Base-by-base conservation (phyloP, 2,329 filamentous ascomycete species). In the Monosporascus sp. region DNA sequence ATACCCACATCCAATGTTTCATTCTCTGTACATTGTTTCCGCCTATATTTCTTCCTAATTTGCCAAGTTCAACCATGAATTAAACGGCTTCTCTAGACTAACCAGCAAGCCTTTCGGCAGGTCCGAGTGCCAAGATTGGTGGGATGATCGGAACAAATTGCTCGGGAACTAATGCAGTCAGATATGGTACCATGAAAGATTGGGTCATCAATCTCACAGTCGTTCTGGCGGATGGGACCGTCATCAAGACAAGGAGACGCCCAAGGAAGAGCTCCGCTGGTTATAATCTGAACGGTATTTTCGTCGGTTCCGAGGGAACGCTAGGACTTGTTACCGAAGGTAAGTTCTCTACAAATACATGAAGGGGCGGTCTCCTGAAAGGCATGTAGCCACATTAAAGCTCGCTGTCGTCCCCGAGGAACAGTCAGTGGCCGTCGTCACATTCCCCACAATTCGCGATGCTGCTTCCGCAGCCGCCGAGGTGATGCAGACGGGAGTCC, bases 171-270 rank as follows among this genome's bases (percentile, higher is more conserved):
- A 92, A 91, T 63, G 88, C 88, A 2, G 87, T 91, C 41, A 80
- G 84, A 60, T 93, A 93, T 64, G 89, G 89, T 7, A 92, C 89
- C 0, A 93, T 93, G 89, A 91, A 89, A 66, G 89, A 93, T 63
- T 92, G 88, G 88, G 87, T 93, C 26, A 84, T 93, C 64, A 91
- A 91, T 63, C 71, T 93, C 53, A 93, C 89, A 0, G 87, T 92
- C 1, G 89, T 93, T 1, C 78, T 93, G 27, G 85, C 89, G 9
- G 88, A 93, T 62, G 89, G 89, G 1, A 87, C 82, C 0, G 72
- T 93, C 24, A 87, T 93, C 72, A 93, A 92, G 74, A 93, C 89
- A 0, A 79, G 87, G 52, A 78, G 84, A 46, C 76, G 90, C n/a
- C 89, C 89, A 11, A 78, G 88, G 53, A 94, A 95, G 68, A 89